phyloP scores from a whole-genome alignment of 2,329 filamentous ascomycete species.

The Clarireedia paspali region DNA sequence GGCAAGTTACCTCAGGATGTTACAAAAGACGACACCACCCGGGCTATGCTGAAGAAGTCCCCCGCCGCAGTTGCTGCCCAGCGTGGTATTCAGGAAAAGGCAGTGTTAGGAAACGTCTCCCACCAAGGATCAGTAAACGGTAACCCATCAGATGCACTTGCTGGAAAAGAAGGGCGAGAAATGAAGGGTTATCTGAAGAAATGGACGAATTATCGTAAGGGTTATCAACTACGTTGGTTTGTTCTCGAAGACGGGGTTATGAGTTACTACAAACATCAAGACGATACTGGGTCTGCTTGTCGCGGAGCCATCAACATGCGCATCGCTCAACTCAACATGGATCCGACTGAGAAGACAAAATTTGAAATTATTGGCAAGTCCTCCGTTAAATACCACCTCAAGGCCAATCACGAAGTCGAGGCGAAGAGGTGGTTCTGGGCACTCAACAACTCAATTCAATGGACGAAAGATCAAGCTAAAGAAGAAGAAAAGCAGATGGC shows the following conservation, averaged over 20 bases:
- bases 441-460: constrained; percentile 96
- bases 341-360: constrained; percentile 90
- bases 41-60: constrained; percentile 84
- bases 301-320: constrained; percentile 98
- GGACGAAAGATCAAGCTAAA: constrained; percentile 92
- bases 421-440: constrained; percentile 99
- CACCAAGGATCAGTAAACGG: constrained; percentile 43
- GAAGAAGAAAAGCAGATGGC: constrained; percentile 75
- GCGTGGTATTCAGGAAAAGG: constrained; percentile 93
- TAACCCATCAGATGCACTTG: constrained; percentile 51
- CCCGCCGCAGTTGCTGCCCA: constrained; percentile 92
- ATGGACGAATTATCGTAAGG: constrained; percentile 98
- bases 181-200: constrained; percentile 99
- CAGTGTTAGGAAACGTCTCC: constrained; percentile 72
- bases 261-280: constrained; percentile 99
- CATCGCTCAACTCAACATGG: constrained; percentile 92
- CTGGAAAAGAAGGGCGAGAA: constrained; percentile 81
- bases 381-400: constrained; percentile 95
- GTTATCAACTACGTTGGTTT: constrained; percentile 96
- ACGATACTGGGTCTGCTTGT: constrained; percentile 92
- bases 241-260: constrained; percentile 94
- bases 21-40: constrained; percentile 87
- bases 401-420: constrained; percentile 96
- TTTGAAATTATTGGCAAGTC: constrained; percentile 98
- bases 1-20: constrained; percentile 94